These are phyloP conservation scores for Castanea mollissima DNA, from an alignment of 306 rosid genomes.

Conservation along the genomic window DNA sequence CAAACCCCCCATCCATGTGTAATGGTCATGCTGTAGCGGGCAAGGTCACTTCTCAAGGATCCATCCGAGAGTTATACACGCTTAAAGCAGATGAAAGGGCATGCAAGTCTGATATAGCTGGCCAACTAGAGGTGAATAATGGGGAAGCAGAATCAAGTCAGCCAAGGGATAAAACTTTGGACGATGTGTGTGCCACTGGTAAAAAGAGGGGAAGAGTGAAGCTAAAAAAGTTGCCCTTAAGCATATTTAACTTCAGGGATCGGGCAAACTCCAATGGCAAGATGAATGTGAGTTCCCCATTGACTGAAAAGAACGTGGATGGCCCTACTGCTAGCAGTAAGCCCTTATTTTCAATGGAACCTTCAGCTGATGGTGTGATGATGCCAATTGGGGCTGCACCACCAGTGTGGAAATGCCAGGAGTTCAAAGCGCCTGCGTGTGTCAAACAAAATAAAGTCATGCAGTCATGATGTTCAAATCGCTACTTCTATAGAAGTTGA, in stretches of 20 bases:
- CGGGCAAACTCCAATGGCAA: conserved; percentile 65
- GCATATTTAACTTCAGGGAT: conserved; percentile 65
- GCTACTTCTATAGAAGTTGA: conserved; percentile 43
- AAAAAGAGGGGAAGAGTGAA: conserved; percentile 90
- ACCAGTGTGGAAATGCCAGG: conserved; percentile 83
- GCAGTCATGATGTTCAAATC: conserved; percentile 55
- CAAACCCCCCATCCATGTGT: conserved; percentile 44
- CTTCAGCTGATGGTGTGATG: conserved; percentile 52
- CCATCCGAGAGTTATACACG: conserved; percentile 52
- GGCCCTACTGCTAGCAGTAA: conserved; percentile 42
- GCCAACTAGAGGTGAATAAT: conserved; percentile 42
- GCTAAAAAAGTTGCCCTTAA: conserved; percentile 83
- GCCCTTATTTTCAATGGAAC: conserved; percentile 57
- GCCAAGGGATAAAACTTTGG: conserved; percentile 48
- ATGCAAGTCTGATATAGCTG: conserved; percentile 43
- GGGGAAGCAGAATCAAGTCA: conserved; percentile 74
- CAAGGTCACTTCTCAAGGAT: conserved; percentile 50
- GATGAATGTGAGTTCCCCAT: conserved; percentile 32
- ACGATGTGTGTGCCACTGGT: conserved; percentile 48
- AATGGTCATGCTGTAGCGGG: conserved; percentile 48
- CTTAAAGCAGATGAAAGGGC: conserved; percentile 55
- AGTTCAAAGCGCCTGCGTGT: conserved; percentile 66
- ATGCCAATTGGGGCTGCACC: conserved; percentile 61
- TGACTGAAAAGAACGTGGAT: conserved; percentile 46
- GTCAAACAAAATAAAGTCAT: conserved; percentile 69